Percentiles rank a stretch among this genome's conserved stretches.
These are phyloP conservation scores for Cyathus striatus DNA, from an alignment of 768 basidiomycete species.

Conservation along the genomic window DNA sequence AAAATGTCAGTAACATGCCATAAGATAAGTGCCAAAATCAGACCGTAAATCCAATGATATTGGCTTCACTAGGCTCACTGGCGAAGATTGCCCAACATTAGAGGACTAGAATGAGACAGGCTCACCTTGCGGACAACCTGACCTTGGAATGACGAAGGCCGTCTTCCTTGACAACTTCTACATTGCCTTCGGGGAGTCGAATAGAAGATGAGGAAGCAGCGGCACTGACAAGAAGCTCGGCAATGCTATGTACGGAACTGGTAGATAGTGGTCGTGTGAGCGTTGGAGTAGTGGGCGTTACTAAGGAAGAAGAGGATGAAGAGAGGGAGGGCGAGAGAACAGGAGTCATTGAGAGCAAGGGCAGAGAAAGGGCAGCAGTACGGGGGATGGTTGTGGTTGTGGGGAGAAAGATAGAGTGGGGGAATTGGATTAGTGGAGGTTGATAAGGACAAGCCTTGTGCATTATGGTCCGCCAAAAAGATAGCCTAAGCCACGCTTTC, in stretches of 20 bases:
- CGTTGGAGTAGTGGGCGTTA: slow-evolving; percentile 1
- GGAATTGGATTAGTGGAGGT: neutral
- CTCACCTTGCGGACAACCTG: slow-evolving; percentile 70
- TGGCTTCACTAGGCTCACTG: too few species aligned
- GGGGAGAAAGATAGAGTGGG: neutral
- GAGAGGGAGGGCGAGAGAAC: slow-evolving; percentile 12
- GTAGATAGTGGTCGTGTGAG: slow-evolving; percentile 23
- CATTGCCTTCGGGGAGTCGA: slow-evolving; percentile 26
- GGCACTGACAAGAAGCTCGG: slow-evolving; percentile 21
- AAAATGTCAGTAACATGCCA: slow-evolving; percentile 26
- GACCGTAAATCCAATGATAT: slow-evolving; percentile 22
- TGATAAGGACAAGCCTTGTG: neutral
- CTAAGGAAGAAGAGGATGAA: slow-evolving; percentile 10
- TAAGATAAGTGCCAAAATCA: slow-evolving; percentile 24
- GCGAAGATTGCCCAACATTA: neutral
- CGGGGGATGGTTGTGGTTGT: slow-evolving; percentile 7
- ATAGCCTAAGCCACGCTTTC: too few species aligned
- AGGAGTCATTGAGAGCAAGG: too few species aligned
- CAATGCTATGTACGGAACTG: slow-evolving; percentile 26
- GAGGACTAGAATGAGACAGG: slow-evolving; percentile 6
- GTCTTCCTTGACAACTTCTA: slow-evolving; percentile 46
- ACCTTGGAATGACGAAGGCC: slow-evolving; percentile 54
- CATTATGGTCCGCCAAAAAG: too few species aligned
- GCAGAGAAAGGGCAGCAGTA: neutral
- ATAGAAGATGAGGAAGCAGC: slow-evolving; percentile 28